Evolutionary conservation across 78 protist genomes (phyloP), one percentile per base, ranked within the genome.

Genomic region (Dictyostelium brefeldianum): DNA sequence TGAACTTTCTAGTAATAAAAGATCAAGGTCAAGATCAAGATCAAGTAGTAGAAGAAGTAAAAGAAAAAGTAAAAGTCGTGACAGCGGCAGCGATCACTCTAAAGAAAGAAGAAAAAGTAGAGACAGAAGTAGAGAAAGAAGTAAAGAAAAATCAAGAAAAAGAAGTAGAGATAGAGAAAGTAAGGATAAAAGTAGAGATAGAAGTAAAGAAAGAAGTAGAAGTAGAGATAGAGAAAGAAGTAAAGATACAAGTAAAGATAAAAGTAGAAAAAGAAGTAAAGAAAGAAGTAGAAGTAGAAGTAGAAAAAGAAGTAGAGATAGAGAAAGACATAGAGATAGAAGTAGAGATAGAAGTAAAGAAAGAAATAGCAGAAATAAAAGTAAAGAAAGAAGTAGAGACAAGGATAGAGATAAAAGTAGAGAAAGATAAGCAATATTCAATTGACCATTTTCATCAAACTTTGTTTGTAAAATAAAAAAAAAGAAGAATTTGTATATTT

Each of bases 21-120:
- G n/a, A 65, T 31, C 47, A 36, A 31, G 75, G 41, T 53, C 41
- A 15, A 20, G 29, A 73, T 80, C 70, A 75, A 27, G 94, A 71
- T 43, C 31, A 31, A 47, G 71, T 29, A 25, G 41, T 43, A 41
- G 65, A 41, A 18, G 29, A 25, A 79, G 84, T 0, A 7, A 36
- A 57, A 41, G 62, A 80, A 20, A 57, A 20, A 80, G 74, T 2
- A 80, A 27, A 67, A 14, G 18, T 31, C 75, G 14, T 67, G 48
- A 31, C 15, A 67, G 48, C 14, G 75, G 17, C 0, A 67, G 48
- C 5, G 31, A 31, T 5, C 10, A 51, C n/a, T 29, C 18, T 31
- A 78, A 20, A 78, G 65, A 48, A 54, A 78, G 25, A 54, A 67
- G 48, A 67, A 67, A 67, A 67, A 5, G 31, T 29, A 67, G 48